Base-by-base conservation (phyloP, 208 protist genomes). In the Blastocrithidia nonstop region DNA sequence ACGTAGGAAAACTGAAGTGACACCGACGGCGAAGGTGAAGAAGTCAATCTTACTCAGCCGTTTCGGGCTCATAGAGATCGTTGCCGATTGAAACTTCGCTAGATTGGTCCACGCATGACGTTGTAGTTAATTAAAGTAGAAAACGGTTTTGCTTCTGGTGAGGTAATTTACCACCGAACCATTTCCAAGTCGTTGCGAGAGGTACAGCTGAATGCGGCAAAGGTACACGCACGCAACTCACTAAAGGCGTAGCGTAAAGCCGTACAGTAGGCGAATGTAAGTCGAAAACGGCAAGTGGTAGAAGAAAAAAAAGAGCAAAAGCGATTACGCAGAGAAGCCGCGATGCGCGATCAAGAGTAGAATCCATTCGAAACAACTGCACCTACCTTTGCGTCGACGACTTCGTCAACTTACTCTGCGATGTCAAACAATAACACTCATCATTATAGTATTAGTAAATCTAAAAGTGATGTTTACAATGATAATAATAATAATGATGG, bases 51-150 rank as follows among this genome's bases (percentile, higher is more conserved):
- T 7, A 71, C 61, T 7, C 68, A 82, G 57, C 83, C 78, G 7
- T 92, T 92, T 55, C 75, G 82, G 21, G 73, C 89, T 45, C 79
- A 91, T 57, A 60, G 65, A 29, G 78, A 82, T 24, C 75, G 90
- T 71, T 91, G 81, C 64, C 80, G 81, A 50, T 78, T 94, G 40
- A 92, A 94, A 50, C 72, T 94, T 25, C 69, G 80, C 46, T 82
- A 94, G 66, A 89, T 94, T 37, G 87, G 87, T 0, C 87, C 87
- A 1, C 79, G 87, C 42, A 82, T 94, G 65, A 90, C 87, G 27
- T 58, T 94, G 45, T 72, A 81, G 62, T 68, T 94, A 1, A 61
- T 71, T 42, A 92, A 90, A 58, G 80, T 94, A 3, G 85, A 88
- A 45, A 88, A 88, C 57, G 87, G 87, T 13, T 90, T 93, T 48